Evolutionary conservation across 768 basidiomycete genomes (phyloP).

Genomic region (Imleria badia): DNA sequence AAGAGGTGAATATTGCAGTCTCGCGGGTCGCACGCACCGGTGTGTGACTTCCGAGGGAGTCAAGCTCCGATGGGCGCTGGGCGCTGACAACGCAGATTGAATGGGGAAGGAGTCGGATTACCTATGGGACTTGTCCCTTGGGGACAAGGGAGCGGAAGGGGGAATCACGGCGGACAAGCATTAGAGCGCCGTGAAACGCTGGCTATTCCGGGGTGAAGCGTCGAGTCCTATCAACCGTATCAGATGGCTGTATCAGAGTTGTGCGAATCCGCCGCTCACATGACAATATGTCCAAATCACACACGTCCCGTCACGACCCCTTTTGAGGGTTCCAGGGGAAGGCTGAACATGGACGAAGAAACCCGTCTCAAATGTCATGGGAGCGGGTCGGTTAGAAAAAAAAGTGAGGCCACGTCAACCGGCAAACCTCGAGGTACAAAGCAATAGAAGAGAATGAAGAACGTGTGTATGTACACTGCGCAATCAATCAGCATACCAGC

Average conservation of each 20-base stretch:
- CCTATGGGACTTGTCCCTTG: background rate
- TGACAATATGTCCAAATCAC: conserved; percentile 4
- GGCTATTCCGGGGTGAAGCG: conserved; percentile 4
- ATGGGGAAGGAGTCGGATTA: conserved; percentile 5
- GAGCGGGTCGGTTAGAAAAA: background rate
- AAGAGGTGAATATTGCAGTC: conserved; percentile 3
- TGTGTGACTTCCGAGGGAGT: conserved; percentile 7
- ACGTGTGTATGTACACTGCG: conserved; percentile 1
- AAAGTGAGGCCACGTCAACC: conserved; percentile 1
- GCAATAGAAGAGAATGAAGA: conserved; percentile 3
- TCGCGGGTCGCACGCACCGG: background rate
- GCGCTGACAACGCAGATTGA: conserved; percentile 8
- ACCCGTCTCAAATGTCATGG: conserved; percentile 1
- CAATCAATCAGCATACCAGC: background rate
- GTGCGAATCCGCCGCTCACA: conserved; percentile 14
- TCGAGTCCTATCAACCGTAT: conserved; percentile 28
- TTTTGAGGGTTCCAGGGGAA: background rate
- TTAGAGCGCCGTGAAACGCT: conserved; percentile 23
- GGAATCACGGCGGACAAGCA: conserved; percentile 19
- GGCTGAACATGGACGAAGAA: background rate
- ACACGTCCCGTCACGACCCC: conserved; percentile 1
- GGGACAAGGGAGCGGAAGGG: background rate
- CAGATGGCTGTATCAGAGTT: conserved; percentile 24
- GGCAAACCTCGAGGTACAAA: conserved; percentile 2
- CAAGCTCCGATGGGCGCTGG: conserved; percentile 10